Conservation (phyloP, 1,139 yeast genomes). For the Petasospora rhodanensis region DNA sequence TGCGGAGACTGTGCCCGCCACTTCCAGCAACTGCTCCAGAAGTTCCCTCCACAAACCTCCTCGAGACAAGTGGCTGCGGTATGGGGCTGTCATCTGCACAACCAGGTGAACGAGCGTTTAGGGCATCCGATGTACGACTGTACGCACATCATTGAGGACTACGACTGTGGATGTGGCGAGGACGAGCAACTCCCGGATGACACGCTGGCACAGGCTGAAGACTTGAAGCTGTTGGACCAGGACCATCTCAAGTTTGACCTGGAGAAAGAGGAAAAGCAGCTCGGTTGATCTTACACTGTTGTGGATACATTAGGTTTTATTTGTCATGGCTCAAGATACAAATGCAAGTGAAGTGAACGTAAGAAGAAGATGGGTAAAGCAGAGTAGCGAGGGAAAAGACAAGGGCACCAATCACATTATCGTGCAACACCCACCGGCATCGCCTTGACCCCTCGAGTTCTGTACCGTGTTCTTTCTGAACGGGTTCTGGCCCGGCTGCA, state of each 20-base stretch:
- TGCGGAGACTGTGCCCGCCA: constrained; percentile 96
- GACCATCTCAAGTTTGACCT: constrained; percentile 20
- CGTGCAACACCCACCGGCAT: constrained; percentile 39
- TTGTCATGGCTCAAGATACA: no score
- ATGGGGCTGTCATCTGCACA: constrained; percentile 98
- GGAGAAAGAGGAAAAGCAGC: constrained; percentile 28
- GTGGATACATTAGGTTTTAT: no score
- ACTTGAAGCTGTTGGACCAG: constrained; percentile 7
- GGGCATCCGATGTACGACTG: constrained; percentile 78
- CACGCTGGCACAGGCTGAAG: no score
- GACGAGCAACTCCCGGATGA: no score
- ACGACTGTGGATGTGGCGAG: constrained; percentile 93
- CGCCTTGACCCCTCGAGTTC: constrained; percentile 6
- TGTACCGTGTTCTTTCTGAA: constrained; percentile 31
- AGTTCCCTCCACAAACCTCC: constrained; percentile 81
- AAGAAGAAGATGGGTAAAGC: no score
- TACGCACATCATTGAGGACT: constrained; percentile 75
- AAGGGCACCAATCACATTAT: constrained; percentile 30
- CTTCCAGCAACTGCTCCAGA: constrained; percentile 60
- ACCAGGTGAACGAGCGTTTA: constrained; percentile 71
- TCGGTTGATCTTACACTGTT: constrained; percentile 24
- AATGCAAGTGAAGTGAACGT: no score
- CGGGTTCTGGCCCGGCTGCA: constrained; percentile 44
- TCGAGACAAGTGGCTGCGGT: constrained; percentile 78
- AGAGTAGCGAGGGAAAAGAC: not conserved